Evolutionary conservation across 2,329 filamentous ascomycete species (phyloP).

Genomic region (Xylariaceae sp.): DNA sequence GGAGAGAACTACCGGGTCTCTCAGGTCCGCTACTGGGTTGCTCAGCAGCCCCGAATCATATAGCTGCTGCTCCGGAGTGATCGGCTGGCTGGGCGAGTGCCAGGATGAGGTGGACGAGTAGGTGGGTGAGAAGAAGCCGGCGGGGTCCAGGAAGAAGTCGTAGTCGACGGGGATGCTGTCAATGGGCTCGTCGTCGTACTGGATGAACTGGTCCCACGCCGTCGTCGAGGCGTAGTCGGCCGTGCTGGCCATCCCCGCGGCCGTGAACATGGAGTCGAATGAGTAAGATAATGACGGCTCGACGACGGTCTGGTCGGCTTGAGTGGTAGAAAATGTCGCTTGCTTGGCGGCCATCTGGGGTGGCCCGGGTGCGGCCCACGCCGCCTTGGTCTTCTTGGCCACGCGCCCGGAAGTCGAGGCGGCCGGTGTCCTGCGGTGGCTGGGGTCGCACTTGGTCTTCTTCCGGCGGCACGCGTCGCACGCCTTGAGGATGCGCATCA

Average conservation of each 20-base stretch:
- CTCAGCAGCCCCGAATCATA: no score
- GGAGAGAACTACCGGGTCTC: no score
- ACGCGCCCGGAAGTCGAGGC: slow-evolving; percentile 27
- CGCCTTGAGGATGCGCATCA: slow-evolving; percentile 62
- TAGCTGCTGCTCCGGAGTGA: slow-evolving; percentile 19
- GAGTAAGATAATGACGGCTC: slow-evolving; percentile 12
- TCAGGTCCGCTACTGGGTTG: no score
- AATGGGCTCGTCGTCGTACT: slow-evolving; percentile 32
- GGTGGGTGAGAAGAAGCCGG: slow-evolving; percentile 34
- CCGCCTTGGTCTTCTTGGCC: slow-evolving; percentile 30
- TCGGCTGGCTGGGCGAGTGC: slow-evolving; percentile 26
- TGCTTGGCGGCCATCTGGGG: slow-evolving; percentile 10
- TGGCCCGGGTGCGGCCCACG: slow-evolving; percentile 14
- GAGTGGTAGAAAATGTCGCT: slow-evolving; percentile 4
- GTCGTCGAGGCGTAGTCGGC: slow-evolving; percentile 20
- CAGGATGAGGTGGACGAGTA: slow-evolving; percentile 16
- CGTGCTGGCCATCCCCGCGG: slow-evolving; percentile 10
- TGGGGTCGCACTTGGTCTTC: slow-evolving; percentile 57
- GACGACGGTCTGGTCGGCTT: slow-evolving; percentile 11
- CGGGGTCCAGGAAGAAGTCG: slow-evolving; percentile 39
- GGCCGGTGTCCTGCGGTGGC: slow-evolving; percentile 43
- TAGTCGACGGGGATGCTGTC: slow-evolving; percentile 30
- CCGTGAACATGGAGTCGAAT: slow-evolving; percentile 9
- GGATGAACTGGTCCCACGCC: slow-evolving; percentile 41
- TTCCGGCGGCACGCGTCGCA: slow-evolving; percentile 55